Base-by-base conservation (phyloP, 805 yeast genomes). In the Starmerella geochares region DNA sequence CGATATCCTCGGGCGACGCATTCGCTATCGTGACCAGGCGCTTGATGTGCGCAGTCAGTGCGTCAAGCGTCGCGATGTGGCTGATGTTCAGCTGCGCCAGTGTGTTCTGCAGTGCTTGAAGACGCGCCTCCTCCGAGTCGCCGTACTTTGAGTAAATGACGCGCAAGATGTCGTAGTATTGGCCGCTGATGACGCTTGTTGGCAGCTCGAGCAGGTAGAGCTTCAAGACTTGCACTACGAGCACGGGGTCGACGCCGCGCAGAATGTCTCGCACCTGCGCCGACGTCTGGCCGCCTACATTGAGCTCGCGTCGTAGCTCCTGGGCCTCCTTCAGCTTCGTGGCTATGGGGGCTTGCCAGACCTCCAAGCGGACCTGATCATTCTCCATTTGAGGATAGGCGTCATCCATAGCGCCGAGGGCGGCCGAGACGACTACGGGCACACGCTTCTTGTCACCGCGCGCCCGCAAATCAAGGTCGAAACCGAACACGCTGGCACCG, bases 151-250 rank as follows among this genome's bases (percentile, higher is more conserved):
- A 58, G 63, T 86, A 86, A 45, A 86, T 70, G 1, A 83, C 75
- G 62, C 78, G 79, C 57, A 86, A 71, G 35, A 81, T 67, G 56
- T 83, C 92, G 61, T 80, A 82, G 52, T 76, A 69, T 42, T 75
- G 76, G 50, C 74, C 69, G 1, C 90, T 79, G 4, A 86, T 74
- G 37, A 86, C 63, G 2, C 92, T 80, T 54, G 80, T 86, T 0
- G 95, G 95, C 41, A 86, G 71, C 62, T 86, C 95, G 62, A 85
- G 68, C 25, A 86, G 67, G 65, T 83, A 86, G 31, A 85, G 71
- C 62, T 83, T 82, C 56, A 86, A 71, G 3, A 79, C 79, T 58
- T 81, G 77, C 4, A 87, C 81, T 4, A 53, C 44, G 9, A 83
- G 75, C 0, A 78, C 73, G 43, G 78, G 73, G 33, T 67, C 67